phyloP scores from a whole-genome alignment of 768 basidiomycete genomes.

The Podaxis pistillaris region DNA sequence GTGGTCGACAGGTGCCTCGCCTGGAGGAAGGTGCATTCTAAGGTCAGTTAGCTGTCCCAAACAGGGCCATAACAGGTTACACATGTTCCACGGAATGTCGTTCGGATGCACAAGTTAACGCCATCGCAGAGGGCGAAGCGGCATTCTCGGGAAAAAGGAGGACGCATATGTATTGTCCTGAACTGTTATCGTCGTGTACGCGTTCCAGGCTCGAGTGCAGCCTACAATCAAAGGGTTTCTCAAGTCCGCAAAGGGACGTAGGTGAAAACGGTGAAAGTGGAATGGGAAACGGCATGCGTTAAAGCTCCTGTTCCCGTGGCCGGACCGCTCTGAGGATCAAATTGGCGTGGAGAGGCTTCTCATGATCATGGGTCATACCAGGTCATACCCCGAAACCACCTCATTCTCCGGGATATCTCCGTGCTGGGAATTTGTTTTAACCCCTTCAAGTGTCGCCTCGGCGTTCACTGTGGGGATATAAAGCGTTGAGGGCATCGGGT shows the following conservation, averaged over 20 bases:
- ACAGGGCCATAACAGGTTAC: not conserved
- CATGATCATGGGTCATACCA: constrained; percentile 11
- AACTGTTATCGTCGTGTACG: not conserved
- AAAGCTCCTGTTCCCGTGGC: not conserved
- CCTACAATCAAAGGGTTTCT: not conserved
- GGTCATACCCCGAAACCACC: not conserved
- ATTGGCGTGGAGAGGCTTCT: not conserved
- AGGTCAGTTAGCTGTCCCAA: not conserved
- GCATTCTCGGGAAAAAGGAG: not conserved
- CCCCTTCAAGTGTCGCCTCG: constrained; percentile 6
- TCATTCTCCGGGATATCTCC: constrained; percentile 10
- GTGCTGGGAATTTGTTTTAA: constrained; percentile 6
- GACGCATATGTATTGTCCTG: not conserved
- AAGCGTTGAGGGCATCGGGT: not conserved
- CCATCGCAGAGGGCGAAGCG: not conserved
- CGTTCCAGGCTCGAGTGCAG: not conserved
- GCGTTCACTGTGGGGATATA: constrained; percentile 5
- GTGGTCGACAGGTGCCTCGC: not conserved
- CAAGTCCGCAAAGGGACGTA: not conserved
- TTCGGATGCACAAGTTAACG: not conserved
- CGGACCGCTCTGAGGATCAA: constrained; percentile 6
- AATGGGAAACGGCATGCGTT: too few species aligned
- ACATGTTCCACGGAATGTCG: not conserved
- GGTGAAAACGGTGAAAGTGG: not conserved
- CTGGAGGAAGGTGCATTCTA: not conserved